Percentiles rank a stretch among this genome's conserved stretches.
Conservation (phyloP, 1,284 basidiomycete genomes). For the Schizophyllum amplum region DNA sequence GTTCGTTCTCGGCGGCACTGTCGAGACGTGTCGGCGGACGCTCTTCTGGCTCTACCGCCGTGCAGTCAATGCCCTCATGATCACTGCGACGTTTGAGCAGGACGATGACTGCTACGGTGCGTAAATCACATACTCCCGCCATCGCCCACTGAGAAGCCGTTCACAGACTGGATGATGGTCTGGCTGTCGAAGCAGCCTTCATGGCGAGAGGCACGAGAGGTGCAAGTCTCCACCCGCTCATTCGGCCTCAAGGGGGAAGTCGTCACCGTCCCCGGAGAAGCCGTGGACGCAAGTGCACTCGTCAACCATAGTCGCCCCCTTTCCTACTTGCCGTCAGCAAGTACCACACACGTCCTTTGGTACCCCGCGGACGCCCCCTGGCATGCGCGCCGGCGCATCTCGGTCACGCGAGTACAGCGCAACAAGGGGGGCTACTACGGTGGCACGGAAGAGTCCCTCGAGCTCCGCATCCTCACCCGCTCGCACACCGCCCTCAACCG, state of each 20-base stretch:
- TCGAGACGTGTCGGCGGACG: conserved; percentile 16
- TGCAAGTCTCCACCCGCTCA: conserved; percentile 30
- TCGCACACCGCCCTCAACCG: conserved; percentile 28
- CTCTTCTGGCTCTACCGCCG: conserved; percentile 10
- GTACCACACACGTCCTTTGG: conserved; percentile 24
- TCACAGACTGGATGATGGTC: conserved; percentile 15
- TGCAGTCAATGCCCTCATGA: conserved; percentile 13
- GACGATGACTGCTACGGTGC: conserved; percentile 16
- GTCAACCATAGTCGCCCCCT: conserved; percentile 19
- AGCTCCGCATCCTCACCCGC: conserved; percentile 34
- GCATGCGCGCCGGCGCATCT: conserved; percentile 30
- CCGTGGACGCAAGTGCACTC: conserved; percentile 5
- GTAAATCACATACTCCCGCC: conserved; percentile 1
- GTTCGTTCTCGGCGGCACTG: conserved; percentile 15
- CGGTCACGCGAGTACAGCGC: conserved; percentile 21
- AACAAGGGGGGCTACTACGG: conserved; percentile 16
- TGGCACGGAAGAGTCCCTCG: conserved; percentile 15
- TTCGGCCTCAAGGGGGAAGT: conserved; percentile 15
- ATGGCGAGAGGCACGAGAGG: conserved; percentile 25
- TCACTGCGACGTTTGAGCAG: conserved; percentile 16
- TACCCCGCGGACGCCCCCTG: conserved; percentile 14
- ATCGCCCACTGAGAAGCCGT: not conserved
- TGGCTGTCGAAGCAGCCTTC: conserved; percentile 15
- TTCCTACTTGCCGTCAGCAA: conserved; percentile 29
- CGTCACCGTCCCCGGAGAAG: conserved; percentile 18